Percentiles rank a stretch among this genome's conserved stretches.
Conservation (phyloP, 1,284 basidiomycete genomes). For the Malassezia caprae region DNA sequence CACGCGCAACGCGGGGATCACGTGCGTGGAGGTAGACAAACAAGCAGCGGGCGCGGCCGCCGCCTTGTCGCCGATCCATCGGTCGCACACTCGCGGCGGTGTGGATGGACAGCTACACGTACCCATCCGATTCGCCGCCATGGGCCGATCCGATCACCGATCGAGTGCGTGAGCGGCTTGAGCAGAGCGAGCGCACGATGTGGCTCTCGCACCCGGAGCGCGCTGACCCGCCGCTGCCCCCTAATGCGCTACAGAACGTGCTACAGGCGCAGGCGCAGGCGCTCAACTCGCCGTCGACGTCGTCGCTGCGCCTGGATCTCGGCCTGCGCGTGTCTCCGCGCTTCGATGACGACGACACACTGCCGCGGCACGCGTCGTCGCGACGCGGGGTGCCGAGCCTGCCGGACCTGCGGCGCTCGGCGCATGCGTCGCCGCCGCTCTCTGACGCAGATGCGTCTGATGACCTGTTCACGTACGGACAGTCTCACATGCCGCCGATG, state of each 20-base stretch:
- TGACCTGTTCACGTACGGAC: not conserved
- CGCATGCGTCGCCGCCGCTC: not conserved
- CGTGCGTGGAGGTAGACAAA: not conserved
- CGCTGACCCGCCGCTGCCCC: constrained; percentile 2
- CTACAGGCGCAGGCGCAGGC: not conserved
- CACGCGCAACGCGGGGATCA: not conserved
- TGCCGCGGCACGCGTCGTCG: not conserved
- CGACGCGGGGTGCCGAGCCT: not conserved
- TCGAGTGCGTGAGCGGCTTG: not conserved
- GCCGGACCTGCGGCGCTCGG: not conserved
- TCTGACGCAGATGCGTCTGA: not conserved
- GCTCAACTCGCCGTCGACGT: not conserved
- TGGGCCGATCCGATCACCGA: not conserved
- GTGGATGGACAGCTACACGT: not conserved
- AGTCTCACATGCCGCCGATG: constrained; percentile 2
- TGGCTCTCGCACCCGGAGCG: not conserved
- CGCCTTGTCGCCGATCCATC: not conserved
- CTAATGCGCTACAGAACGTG: constrained; percentile 5
- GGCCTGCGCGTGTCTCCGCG: not conserved
- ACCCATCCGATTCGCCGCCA: not conserved
- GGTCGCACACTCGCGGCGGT: not conserved
- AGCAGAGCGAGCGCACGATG: not conserved
- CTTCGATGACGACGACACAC: not conserved
- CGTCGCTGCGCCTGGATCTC: not conserved
- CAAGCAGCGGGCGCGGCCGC: not conserved